phyloP scores from a whole-genome alignment of 148 eudicot species.

The Bassia scoparia region DNA sequence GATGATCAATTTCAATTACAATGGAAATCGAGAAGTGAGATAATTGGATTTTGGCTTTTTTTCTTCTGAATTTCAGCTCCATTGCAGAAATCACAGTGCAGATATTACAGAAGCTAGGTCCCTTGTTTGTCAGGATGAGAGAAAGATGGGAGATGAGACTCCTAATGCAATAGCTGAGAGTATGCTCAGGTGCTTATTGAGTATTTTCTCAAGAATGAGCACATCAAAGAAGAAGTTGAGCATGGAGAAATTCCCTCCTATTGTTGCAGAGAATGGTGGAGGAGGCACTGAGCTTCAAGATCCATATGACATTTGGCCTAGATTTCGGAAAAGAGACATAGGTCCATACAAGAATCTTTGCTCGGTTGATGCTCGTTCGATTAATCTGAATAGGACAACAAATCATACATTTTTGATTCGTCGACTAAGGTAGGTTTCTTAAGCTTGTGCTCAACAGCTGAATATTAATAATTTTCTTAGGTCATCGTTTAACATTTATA shows the following conservation, averaged over 20 bases:
- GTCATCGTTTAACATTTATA: background rate
- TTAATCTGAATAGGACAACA: conserved; percentile 40
- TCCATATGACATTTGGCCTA: conserved; percentile 53
- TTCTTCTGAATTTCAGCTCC: conserved; percentile 43
- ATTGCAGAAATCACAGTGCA: conserved; percentile 31
- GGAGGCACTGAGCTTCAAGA: conserved; percentile 42
- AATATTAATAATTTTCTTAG: background rate
- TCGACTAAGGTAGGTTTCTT: conserved; percentile 43
- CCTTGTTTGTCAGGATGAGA: conserved; percentile 30
- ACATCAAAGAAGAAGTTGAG: conserved; percentile 28
- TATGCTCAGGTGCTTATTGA: conserved; percentile 52
- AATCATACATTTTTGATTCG: conserved; percentile 44
- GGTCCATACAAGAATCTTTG: conserved; percentile 56
- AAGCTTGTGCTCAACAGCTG: background rate
- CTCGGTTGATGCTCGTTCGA: conserved; percentile 46
- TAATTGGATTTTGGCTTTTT: conserved; percentile 20
- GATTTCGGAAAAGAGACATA: conserved; percentile 45
- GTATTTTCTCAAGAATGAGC: conserved; percentile 56
- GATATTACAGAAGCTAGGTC: conserved; percentile 29
- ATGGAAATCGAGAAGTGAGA: background rate
- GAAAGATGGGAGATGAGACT: conserved; percentile 31
- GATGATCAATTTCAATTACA: background rate
- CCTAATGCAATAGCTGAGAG: conserved; percentile 63
- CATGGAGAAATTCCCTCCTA: conserved; percentile 35
- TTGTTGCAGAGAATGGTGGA: conserved; percentile 19